Evolutionary conservation across 2,329 filamentous ascomycete species (phyloP), one percentile per base, ranked within the genome.

Genomic region (Chaetomium strumarium): DNA sequence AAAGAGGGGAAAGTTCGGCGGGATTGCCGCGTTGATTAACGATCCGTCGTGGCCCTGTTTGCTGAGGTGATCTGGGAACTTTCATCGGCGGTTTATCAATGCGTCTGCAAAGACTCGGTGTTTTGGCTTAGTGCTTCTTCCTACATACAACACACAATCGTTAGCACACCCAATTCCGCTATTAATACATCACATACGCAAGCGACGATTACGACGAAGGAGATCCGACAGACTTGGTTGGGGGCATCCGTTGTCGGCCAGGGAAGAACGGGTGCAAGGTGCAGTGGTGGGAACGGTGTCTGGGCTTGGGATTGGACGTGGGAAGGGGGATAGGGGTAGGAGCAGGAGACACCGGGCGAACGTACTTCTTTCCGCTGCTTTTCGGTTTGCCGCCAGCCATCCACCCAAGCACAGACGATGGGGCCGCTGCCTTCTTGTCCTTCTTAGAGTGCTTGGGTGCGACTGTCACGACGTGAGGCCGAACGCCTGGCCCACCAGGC

Each of bases 321-420:
- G 13, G 30, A 29, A 24, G 4, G 46, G 31, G 36, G 38, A 40
- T 17, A 33, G 38, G 34, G 31, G 36, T 36, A 34, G 43, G 42
- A 12, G 43, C 29, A 17, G 49, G 17, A 14, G 7, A 12, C 47
- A 53, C 24, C 24, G 52, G 19, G 38, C 30, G 24, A 51, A 67
- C 64, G 56, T 64, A 63, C 59, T 64, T 66, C 56, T 63, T 72
- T 49, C 58, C 69, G 49, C 58, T 68, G 46, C 56, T 45, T 57
- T 66, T 68, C 9, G 64, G 61, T 42, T 63, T 63, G 8, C 39
- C 33, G 2, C 60, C 61, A 6, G 63, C 64, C 53, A 70, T 63
- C 67, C 67, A 72, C 10, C 60, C 64, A 10, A 70, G 60, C 49
- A 71, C 52, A 7, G 64, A 61, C 13, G 60, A 60, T 14, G 60